Base-by-base conservation (phyloP, 163 green algal genomes). In the Scenedesmus sp. region DNA sequence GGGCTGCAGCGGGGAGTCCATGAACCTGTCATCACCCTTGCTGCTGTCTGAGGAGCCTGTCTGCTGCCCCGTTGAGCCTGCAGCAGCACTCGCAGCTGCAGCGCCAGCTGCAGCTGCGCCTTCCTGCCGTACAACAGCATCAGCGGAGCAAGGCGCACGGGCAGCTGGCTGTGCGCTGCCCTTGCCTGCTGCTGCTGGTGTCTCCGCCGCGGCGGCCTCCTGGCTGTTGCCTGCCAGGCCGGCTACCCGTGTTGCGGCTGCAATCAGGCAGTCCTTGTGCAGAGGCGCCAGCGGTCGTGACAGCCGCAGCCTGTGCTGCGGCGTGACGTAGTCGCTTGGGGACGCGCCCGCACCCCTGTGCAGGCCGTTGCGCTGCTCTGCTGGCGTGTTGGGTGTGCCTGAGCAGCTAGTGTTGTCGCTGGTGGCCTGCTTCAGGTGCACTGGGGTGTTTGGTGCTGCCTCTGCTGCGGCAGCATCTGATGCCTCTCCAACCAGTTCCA, bases 221-320 rank as follows among this genome's bases (percentile, higher is more conserved):
- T 46, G 64, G 20, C 79, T 60, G 55, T 5, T 74, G 64, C 54
- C 64, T 77, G 88, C 88, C 23, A 54, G 13, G 23, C 57, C n/a
- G 56, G 52, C 62, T 56, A 60, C 86, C 3, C 87, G 74, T 4
- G 90, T 76, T 7, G 90, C 90, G 9, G 84, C 90, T n/a, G 84
- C 73, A 13, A 93, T 76, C 3, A 93, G 62, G 90, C 90, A 93
- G 74, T 90, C 90, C 34, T 88, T 87, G 52, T 90, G 90, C 90
- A 93, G 76, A 4, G 90, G 90, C 34, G 90, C 90, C 73, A 91
- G 23, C 18, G 90, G 84, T 16, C 64, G 73, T 16, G 84, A 73
- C 26, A 73, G 73, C 46, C 85, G 84, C 84, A 83, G 70, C 7
- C 84, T 57, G 15, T 90, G 67, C 84, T 91, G 84, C 3, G 90